Conservation (phyloP, 2,329 filamentous ascomycete species). For the Coniochaeta hoffmannii region DNA sequence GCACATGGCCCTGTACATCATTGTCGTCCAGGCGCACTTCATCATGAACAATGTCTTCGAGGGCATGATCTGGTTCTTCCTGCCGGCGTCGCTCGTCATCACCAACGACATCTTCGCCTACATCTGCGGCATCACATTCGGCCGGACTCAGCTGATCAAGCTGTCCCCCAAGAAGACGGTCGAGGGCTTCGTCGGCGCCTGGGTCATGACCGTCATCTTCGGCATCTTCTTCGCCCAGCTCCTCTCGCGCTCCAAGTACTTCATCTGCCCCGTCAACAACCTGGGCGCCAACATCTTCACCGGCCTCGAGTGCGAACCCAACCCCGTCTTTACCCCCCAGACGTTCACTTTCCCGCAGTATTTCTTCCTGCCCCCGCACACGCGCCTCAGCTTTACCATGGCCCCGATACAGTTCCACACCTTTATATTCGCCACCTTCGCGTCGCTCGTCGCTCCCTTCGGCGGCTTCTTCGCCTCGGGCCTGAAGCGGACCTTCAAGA, state of each 20-base stretch:
- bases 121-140: constrained; percentile 94
- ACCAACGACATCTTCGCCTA: constrained; percentile 99
- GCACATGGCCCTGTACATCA: constrained; percentile 96
- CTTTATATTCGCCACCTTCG: constrained; percentile 83
- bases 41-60: constrained; percentile 99
- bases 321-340: constrained; percentile 81
- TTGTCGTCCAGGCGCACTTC: constrained; percentile 96
- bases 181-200: constrained; percentile 92
- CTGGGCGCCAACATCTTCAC: constrained; percentile 90
- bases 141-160: constrained; percentile 93
- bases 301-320: constrained; percentile 80
- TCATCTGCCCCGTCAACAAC: constrained; percentile 96
- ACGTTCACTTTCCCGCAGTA: constrained; percentile 66
- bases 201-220: constrained; percentile 89
- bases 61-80: constrained; percentile 99
- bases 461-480: constrained; percentile 98
- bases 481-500: constrained; percentile 97
- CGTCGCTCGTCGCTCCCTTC: constrained; percentile 93
- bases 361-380: constrained; percentile 58
- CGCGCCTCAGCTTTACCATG: constrained; percentile 60
- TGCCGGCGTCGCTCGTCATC: constrained; percentile 90
- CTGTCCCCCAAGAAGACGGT: constrained; percentile 98
- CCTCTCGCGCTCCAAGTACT: constrained; percentile 88
- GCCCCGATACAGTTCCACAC: constrained; percentile 93
- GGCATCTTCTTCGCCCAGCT: constrained; percentile 75